A percentile compares a stretch with the other conserved stretches of the same genome.
Conservation (phyloP, 257 asterid species). For the Fraxinus quadrangulata region DNA sequence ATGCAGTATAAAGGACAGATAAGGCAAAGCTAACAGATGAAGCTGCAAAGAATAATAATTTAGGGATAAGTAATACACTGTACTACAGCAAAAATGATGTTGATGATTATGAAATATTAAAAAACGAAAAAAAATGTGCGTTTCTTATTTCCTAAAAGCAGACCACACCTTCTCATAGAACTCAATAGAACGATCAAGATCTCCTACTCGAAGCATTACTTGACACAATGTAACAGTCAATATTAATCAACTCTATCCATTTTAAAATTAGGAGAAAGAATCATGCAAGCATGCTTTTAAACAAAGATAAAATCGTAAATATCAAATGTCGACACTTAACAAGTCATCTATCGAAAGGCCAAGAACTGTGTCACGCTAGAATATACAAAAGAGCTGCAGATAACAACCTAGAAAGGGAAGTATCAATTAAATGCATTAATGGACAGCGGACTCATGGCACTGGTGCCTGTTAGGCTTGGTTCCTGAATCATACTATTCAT, state of each 20-base stretch:
- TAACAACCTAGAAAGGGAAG: not conserved
- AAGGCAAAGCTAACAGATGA: not conserved
- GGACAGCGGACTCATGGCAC: not conserved
- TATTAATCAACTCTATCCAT: not conserved
- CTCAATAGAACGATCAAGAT: conserved; percentile 83
- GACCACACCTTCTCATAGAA: conserved; percentile 80
- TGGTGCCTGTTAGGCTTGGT: not conserved
- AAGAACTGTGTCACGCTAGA: not conserved
- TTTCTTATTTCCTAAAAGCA: not conserved
- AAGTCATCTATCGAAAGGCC: conserved; percentile 7
- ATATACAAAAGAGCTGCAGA: not conserved
- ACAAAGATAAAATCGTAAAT: not conserved
- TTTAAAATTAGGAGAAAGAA: not conserved
- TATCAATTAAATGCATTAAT: not conserved
- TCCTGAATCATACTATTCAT: not conserved
- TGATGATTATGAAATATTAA: conserved; percentile 17
- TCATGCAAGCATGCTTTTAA: not conserved
- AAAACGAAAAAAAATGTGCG: not conserved
- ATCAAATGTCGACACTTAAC: conserved; percentile 5
- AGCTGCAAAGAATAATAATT: not conserved
- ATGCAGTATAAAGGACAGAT: not conserved
- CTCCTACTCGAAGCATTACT: conserved; percentile 99
- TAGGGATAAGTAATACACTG: not conserved
- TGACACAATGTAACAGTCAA: conserved; percentile 54
- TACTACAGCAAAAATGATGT: not conserved